Conservation (phyloP, 1,284 basidiomycete species). For the Rhodotorula sp. region DNA sequence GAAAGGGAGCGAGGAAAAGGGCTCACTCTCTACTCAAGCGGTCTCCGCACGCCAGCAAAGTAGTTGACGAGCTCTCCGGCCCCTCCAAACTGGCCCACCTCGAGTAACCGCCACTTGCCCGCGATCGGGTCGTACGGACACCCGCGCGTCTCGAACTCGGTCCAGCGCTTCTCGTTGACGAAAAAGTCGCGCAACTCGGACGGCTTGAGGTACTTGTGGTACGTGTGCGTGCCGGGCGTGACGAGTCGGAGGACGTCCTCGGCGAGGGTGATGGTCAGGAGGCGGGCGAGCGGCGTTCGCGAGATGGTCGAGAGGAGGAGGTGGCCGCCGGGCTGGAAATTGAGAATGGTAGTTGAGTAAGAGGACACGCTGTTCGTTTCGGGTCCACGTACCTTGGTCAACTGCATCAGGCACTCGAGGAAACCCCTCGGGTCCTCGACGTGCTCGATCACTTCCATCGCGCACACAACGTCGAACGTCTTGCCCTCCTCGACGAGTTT, state of each 20-base stretch:
- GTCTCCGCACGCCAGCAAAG: slow-evolving; percentile 38
- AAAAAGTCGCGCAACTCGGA: slow-evolving; percentile 85
- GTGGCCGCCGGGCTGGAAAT: slow-evolving; percentile 82
- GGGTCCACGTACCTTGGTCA: slow-evolving; percentile 69
- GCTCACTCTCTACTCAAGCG: slow-evolving; percentile 7
- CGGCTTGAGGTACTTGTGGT: slow-evolving; percentile 85
- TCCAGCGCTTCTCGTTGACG: slow-evolving; percentile 56
- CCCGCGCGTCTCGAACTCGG: slow-evolving; percentile 34
- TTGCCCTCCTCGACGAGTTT: slow-evolving; percentile 59
- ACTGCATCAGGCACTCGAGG: slow-evolving; percentile 70
- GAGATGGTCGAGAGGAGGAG: slow-evolving; percentile 95
- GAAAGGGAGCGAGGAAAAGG: too few species aligned
- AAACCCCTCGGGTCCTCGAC: slow-evolving; percentile 88
- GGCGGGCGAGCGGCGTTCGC: slow-evolving; percentile 82
- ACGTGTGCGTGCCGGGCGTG: slow-evolving; percentile 85
- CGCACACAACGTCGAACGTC: slow-evolving; percentile 87
- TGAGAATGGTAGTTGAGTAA: neutral
- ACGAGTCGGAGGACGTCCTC: slow-evolving; percentile 82
- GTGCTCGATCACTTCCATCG: slow-evolving; percentile 98
- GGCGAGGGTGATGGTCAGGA: slow-evolving; percentile 86
- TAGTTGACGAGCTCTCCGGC: slow-evolving; percentile 36
- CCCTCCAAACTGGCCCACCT: slow-evolving; percentile 23
- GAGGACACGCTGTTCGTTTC: too few species aligned
- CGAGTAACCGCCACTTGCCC: slow-evolving; percentile 32
- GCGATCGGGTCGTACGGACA: slow-evolving; percentile 39